Evolutionary conservation across 495 filamentous ascomycete genomes (phyloP), one percentile per base, ranked within the genome.

Genomic region (Cladorrhinum samala): DNA sequence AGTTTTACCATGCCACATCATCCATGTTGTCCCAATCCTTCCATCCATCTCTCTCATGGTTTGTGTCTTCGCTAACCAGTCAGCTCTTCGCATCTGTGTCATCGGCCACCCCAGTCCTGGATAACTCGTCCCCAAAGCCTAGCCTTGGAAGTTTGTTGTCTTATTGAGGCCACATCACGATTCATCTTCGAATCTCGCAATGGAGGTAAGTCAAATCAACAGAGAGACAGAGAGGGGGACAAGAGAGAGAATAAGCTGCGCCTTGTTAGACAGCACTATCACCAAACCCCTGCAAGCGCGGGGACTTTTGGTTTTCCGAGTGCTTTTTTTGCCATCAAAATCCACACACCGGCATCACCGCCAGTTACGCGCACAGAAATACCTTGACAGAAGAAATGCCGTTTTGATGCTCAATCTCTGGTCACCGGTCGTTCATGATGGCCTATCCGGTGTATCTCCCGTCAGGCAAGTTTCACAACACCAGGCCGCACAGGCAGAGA

Each of bases 271-370:
- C 11, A 6, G 27, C 6, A 33, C 23, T 14, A 11, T 38, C 25
- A 14, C 39, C 5, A 24, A 8, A 52, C 30, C 49, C 49, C 49
- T 44, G 49, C 49, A 52, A 52, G 49, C 24, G 49, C 49, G 14
- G n/a, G 41, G 41, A 17, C 14, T 13, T 21, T 6, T 44, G 16
- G 4, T 21, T 21, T 44, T 18, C 8, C 38, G 14, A 17, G 18
- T 13, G 38, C 11, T 17, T 4, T 33, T 11, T 33, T 33, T 33
- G 5, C 27, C 27, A 33, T 11, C 27, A 44, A 8, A 44, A 19
- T 18, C 17, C 41, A 11, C 9, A 16, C 21, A 21, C 4, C 41
- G n/a, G 2, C 17, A 20, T 18, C 41, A 44, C 17, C 41, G 17
- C 41, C 41, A 44, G 41, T 20, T 44, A 33, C 27, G 11, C 27